Evolutionary conservation across 1,139 yeast species (phyloP), one percentile per base, ranked within the genome.

Genomic region (Candida sp.): DNA sequence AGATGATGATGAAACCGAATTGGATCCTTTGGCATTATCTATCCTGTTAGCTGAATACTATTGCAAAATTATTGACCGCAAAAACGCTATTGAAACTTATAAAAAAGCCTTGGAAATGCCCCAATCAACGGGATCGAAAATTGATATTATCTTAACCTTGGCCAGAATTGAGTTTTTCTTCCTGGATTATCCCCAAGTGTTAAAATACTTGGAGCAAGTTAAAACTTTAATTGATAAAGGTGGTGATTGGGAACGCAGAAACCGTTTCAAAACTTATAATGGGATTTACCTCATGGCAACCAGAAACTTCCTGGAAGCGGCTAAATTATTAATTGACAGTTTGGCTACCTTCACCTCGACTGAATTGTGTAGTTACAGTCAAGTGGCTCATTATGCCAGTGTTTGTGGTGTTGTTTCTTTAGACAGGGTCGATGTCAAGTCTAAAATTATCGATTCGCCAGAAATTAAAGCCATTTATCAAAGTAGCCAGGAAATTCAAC

Each of bases 231-330:
- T 93, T 57, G 99, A 93, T 57, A 86, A 89, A 58, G 99, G 99
- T 42, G 99, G 99, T 47, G 99, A 93, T 63, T 93, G 99, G 99
- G 99, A 95, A 68, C 87, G 99, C 64, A 82, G 97, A 60, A 93
- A 95, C 69, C 75, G 97, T 55, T 89, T 81, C 73, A 93, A 95
- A 70, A 89, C 98, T 5, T 95, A 93, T 67, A 70, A 80, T 49
- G 99, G 99, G 21, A 77, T 93, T 43, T 88, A 88, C 63, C 73
- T 81, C 41, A 70, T 93, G 76, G 87, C 96, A 12, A 84, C 93
- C 23, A 81, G 99, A 57, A 83, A 89, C 57, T 95, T 95, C 58
- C 70, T 71, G 29, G 95, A 88, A 54, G 97, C 90, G 1, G 82
- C 97, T 3, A 80, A 81, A 47, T 71, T 91, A 52, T 77, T 95